phyloP scores from a whole-genome alignment of 768 basidiomycete genomes.

The Mycena leptocephala region DNA sequence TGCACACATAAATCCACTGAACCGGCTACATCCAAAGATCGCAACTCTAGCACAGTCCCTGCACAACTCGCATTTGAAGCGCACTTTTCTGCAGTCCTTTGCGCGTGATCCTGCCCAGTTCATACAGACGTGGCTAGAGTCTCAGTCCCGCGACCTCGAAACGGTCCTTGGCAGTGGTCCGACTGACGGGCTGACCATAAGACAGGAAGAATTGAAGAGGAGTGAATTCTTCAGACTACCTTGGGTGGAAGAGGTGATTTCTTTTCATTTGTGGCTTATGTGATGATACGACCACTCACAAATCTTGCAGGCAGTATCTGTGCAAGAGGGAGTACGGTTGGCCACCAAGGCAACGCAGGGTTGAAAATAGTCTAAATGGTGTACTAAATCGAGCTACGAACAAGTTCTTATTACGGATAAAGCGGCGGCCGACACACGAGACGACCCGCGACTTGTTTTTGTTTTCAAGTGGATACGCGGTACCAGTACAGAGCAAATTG shows the following conservation, averaged over 20 bases:
- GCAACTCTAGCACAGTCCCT: conserved; percentile 88
- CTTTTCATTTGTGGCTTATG: not conserved
- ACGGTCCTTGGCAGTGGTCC: conserved; percentile 91
- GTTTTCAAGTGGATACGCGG: no score
- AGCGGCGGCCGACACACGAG: no score
- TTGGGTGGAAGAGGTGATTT: conserved; percentile 83
- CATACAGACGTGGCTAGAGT: conserved; percentile 92
- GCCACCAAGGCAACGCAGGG: conserved; percentile 28
- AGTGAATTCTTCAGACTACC: conserved; percentile 94
- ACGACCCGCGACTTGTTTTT: no score
- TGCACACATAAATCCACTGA: not conserved
- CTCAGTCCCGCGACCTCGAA: conserved; percentile 93
- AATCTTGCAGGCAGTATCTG: conserved; percentile 13
- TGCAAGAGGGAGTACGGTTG: conserved; percentile 30
- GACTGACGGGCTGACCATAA: conserved; percentile 81
- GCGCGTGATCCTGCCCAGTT: conserved; percentile 85
- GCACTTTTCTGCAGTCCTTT: conserved; percentile 89
- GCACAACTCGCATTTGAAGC: conserved; percentile 90
- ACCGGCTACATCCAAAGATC: conserved; percentile 64
- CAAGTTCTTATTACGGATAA: no score
- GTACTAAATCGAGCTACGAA: no score
- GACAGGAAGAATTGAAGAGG: conserved; percentile 90
- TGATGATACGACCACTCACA: not conserved
- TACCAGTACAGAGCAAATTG: no score
- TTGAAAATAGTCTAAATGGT: not conserved